Percentiles rank a stretch among this genome's conserved stretches.
Conservation (phyloP, 2,329 filamentous ascomycete genomes). For the Botrytis aclada region DNA sequence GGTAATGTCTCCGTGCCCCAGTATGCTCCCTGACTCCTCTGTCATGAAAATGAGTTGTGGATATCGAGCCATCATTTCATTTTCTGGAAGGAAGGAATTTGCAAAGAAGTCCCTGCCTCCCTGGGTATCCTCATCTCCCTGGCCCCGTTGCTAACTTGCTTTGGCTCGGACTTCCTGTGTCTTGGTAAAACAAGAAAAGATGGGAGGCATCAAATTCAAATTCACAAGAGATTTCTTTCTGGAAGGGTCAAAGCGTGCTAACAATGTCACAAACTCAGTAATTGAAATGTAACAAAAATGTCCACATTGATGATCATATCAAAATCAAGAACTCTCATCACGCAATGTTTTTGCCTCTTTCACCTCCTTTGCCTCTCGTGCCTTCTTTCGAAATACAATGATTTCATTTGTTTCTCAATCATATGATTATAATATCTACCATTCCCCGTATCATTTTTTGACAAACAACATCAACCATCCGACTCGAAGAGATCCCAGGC, state of each 20-base stretch:
- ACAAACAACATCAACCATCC: neutral
- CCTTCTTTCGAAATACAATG: neutral
- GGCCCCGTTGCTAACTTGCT: neutral
- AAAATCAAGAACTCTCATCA: neutral
- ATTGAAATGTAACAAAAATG: neutral
- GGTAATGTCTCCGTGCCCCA: neutral
- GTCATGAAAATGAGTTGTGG: neutral
- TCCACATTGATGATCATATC: neutral
- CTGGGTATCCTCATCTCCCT: neutral
- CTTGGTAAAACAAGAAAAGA: neutral
- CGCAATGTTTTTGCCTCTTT: neutral
- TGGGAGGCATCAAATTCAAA: neutral
- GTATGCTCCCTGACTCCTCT: neutral
- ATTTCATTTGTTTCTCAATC: neutral
- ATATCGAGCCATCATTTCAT: neutral
- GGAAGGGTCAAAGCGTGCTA: neutral
- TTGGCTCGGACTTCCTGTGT: conserved; percentile 1
- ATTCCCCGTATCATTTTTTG: neutral
- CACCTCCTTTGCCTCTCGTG: neutral
- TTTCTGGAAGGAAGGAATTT: conserved; percentile 1
- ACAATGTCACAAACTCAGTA: neutral
- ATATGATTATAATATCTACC: neutral
- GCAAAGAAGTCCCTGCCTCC: neutral
- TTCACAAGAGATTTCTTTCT: neutral
- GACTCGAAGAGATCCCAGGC: neutral